Conservation (phyloP, 164 flowering plant genomes). For the Vitis rupestris region DNA sequence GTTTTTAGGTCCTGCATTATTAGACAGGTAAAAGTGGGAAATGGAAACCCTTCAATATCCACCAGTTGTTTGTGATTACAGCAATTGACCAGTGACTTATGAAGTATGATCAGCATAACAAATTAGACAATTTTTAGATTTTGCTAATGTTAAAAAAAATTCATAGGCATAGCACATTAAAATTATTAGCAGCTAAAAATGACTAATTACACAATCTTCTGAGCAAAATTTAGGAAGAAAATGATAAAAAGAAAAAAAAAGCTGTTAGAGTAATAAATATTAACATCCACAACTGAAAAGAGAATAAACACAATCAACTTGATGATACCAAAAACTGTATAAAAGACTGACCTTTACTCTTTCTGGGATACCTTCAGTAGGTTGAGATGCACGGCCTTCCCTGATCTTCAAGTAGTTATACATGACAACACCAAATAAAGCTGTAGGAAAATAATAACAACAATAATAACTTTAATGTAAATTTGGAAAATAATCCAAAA, state of each 20-base stretch:
- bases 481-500: neutral
- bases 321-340: neutral
- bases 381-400: slow-evolving; percentile 78
- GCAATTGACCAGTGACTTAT: no score
- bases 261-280: neutral
- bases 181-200: no score
- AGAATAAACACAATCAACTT: neutral
- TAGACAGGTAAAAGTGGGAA: neutral
- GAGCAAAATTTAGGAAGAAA: no score
- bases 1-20: slow-evolving; percentile 66
- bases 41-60: neutral
- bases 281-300: neutral
- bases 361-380: slow-evolving; percentile 60
- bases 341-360: slow-evolving; percentile 51
- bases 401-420: slow-evolving; percentile 91
- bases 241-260: no score
- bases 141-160: no score
- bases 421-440: slow-evolving; percentile 93
- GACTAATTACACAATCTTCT: no score
- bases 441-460: slow-evolving; percentile 34
- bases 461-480: neutral
- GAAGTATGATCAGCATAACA: no score
- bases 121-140: no score
- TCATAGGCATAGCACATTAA: no score
- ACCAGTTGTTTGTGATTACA: no score